Percentiles rank a stretch among this genome's conserved stretches.
Evolutionary conservation across 2,329 filamentous ascomycete species (phyloP).

Genomic region (Capronia epimyces): DNA sequence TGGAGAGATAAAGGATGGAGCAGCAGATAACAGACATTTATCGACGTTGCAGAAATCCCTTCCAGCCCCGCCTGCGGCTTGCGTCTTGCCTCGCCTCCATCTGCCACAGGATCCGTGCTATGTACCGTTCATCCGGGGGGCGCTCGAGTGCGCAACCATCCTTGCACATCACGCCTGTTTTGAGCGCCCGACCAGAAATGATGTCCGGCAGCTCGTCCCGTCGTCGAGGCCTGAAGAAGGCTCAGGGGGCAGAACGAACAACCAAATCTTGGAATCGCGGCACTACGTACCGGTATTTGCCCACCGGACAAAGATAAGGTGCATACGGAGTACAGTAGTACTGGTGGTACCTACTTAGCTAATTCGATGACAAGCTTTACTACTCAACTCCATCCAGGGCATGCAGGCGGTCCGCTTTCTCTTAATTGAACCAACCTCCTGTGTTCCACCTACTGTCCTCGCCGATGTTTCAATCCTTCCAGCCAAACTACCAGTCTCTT

Average conservation of each 20-base stretch:
- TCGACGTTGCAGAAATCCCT: neutral
- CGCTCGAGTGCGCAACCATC: neutral
- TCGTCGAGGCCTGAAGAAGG: neutral
- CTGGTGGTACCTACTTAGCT: too few relatives aligned
- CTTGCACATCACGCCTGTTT: neutral
- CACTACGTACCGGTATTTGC: too few relatives aligned
- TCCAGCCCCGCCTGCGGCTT: neutral
- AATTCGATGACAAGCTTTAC: neutral
- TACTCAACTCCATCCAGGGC: neutral
- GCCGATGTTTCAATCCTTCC: constrained; percentile 38
- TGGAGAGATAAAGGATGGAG: neutral
- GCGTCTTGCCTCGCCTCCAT: neutral
- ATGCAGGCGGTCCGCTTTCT: neutral
- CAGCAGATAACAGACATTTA: neutral
- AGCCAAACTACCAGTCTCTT: constrained; percentile 53
- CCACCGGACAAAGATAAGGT: too few relatives aligned
- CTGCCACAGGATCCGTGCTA: too few relatives aligned
- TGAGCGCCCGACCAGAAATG: neutral
- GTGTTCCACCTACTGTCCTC: neutral
- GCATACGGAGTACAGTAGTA: too few relatives aligned
- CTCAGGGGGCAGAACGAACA: neutral
- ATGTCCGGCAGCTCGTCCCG: neutral
- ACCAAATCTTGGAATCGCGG: neutral
- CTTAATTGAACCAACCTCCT: neutral
- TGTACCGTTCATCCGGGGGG: too few relatives aligned